Percentiles rank a stretch among this genome's conserved stretches.
These are phyloP conservation scores for Lodderomyces theae DNA, from an alignment of 1,139 yeast species.

Conservation along the genomic window DNA sequence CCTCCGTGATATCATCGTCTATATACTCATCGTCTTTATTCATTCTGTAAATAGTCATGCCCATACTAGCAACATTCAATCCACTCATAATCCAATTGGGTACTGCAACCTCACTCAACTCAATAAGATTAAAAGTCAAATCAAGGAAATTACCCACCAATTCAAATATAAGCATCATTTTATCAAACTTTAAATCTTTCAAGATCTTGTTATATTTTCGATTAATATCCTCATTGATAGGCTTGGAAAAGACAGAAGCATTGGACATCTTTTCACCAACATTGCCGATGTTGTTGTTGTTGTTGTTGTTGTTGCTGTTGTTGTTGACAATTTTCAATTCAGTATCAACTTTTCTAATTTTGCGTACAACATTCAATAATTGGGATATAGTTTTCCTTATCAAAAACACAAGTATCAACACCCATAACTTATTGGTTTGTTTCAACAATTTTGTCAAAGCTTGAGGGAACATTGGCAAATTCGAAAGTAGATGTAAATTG, in stretches of 20 bases:
- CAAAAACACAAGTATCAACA: constrained; percentile 40
- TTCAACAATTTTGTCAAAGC: constrained; percentile 30
- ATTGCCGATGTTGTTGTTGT: constrained; percentile 16
- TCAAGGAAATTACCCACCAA: constrained; percentile 45
- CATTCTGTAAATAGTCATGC: constrained; percentile 51
- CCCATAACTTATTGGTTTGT: constrained; percentile 48
- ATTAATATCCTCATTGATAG: constrained; percentile 27
- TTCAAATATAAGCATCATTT: constrained; percentile 42
- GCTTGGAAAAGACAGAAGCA: constrained; percentile 16
- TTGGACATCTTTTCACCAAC: too few species aligned
- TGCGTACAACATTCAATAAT: constrained; percentile 38
- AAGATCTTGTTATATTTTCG: constrained; percentile 41
- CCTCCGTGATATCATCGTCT: constrained; percentile 48
- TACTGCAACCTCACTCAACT: constrained; percentile 34
- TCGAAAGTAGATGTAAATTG: constrained; percentile 44
- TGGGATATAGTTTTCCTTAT: constrained; percentile 45
- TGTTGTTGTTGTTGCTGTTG: constrained; percentile 17
- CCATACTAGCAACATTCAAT: constrained; percentile 46
- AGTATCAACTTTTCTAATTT: constrained; percentile 37
- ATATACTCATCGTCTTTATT: constrained; percentile 50
- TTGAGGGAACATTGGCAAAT: constrained; percentile 45
- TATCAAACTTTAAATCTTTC: constrained; percentile 45
- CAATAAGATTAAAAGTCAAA: constrained; percentile 41
- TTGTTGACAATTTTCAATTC: constrained; percentile 34
- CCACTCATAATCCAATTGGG: constrained; percentile 46